phyloP scores from a whole-genome alignment of 306 rosid genomes.

The Gastrolobium villosum region DNA sequence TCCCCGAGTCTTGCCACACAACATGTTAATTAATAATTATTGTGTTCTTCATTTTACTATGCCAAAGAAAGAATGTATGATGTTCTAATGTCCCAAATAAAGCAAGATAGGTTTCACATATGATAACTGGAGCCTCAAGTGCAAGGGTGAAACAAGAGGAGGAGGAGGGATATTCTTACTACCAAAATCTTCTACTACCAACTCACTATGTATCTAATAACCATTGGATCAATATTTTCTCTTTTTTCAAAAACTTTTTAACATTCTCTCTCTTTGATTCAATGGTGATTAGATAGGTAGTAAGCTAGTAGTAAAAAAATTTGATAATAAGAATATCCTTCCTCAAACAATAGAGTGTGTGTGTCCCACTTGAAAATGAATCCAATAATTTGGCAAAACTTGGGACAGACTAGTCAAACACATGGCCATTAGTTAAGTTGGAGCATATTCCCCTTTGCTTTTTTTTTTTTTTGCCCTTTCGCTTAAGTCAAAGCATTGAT shows the following conservation, averaged over 20 bases:
- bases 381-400: constrained; percentile 19
- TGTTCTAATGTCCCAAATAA: constrained; percentile 24
- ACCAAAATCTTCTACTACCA: no score
- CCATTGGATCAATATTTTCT: no score
- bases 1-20: not conserved
- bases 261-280: no score
- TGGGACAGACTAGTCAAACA: constrained; percentile 30
- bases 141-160: constrained; percentile 33
- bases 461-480: not conserved
- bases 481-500: constrained; percentile 48
- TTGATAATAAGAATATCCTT: no score
- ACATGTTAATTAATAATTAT: not conserved
- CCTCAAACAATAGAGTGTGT: constrained; percentile 21
- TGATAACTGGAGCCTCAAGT: constrained; percentile 5
- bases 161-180: no score
- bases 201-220: no score
- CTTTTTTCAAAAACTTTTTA: no score
- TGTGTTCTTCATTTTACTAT: not conserved
- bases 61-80: not conserved
- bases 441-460: constrained; percentile 17
- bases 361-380: constrained; percentile 40
- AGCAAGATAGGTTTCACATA: constrained; percentile 8
- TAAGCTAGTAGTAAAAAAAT: no score
- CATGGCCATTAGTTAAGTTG: constrained; percentile 28
- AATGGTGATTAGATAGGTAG: no score